Evolutionary conservation across 805 yeast species (phyloP), one percentile per base, ranked within the genome.

Genomic region (Cyberlindnera lachancei): DNA sequence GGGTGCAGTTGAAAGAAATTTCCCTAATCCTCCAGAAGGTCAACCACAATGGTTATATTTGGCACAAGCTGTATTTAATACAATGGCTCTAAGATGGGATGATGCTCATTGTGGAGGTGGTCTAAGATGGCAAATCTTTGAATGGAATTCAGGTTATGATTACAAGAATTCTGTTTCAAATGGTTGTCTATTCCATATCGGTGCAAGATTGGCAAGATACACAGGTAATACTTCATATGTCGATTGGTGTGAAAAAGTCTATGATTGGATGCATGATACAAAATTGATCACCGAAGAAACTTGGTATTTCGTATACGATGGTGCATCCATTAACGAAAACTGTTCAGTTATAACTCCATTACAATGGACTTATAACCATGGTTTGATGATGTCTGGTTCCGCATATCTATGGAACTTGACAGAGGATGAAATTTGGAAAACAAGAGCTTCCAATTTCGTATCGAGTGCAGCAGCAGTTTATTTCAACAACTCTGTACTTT

Each of bases 141-240:
- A 79, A 33, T 85, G 87, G 86, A 86, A 86, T 56, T 66, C 83
- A 7, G 95, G 95, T 39, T 85, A 84, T 56, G 76, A 80, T 55
- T 85, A 85, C 59, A 85, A 85, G 56, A 86, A 86, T 60, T 61
- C 88, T n/a, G 82, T 85, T 43, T 71, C 92, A n/a, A 85, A 84
- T 55, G 94, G 94, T 3, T 74, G 83, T 44, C 58, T 86, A 33
- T 84, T 86, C 68, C 76, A 79, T 43, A 59, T 85, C 25, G 88
- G 85, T 16, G 92, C 94, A 3, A 70, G 95, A 42, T 68, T 85
- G 44, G 90, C 88, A 3, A 70, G 94, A 47, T 86, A 77, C 58
- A 80, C 92, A 3, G 61, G 63, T 9, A 85, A 86, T 57, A 71
- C 68, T 22, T 64, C 86, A 1, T 86, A 85, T 46, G 71, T 69